Conservation (phyloP, 1,139 yeast genomes). For the Yamadazyma oceani region DNA sequence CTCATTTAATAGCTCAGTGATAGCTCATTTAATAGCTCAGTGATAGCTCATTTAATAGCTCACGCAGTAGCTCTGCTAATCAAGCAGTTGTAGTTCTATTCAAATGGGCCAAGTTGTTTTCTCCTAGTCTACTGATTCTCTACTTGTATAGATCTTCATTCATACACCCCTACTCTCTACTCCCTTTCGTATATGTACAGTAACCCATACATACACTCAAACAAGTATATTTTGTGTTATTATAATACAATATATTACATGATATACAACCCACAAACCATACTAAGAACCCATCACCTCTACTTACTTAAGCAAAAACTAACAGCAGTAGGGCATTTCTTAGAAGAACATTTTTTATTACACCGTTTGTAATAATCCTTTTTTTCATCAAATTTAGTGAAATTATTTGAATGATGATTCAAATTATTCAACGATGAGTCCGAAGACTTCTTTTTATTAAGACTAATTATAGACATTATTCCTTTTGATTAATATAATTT, state of each 20-base stretch:
- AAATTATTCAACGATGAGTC: conserved; percentile 12
- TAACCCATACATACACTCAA: conserved; percentile 2
- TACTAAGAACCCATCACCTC: conserved; percentile 5
- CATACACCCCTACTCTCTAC: too few species aligned
- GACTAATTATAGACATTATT: conserved; percentile 14
- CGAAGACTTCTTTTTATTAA: conserved; percentile 18
- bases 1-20: too few species aligned
- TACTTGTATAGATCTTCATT: too few species aligned
- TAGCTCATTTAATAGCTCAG: too few species aligned
- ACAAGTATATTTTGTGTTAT: conserved; percentile 1
- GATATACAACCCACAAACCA: conserved; percentile 1
- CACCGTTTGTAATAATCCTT: conserved; percentile 47
- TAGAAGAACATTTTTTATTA: conserved; percentile 18
- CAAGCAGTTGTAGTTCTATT: too few species aligned
- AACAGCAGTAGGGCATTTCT: conserved; percentile 32
- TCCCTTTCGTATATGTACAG: too few species aligned
- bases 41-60: too few species aligned
- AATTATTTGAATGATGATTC: conserved; percentile 15
- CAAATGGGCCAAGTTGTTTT: too few species aligned
- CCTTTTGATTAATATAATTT: background rate
- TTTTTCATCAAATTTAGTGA: conserved; percentile 38
- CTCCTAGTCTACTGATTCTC: too few species aligned
- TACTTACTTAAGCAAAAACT: conserved; percentile 42
- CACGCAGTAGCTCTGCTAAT: too few species aligned
- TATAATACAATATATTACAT: conserved; percentile 3